Conservation (phyloP, 2,329 filamentous ascomycete genomes). For the Diatrype stigma region DNA sequence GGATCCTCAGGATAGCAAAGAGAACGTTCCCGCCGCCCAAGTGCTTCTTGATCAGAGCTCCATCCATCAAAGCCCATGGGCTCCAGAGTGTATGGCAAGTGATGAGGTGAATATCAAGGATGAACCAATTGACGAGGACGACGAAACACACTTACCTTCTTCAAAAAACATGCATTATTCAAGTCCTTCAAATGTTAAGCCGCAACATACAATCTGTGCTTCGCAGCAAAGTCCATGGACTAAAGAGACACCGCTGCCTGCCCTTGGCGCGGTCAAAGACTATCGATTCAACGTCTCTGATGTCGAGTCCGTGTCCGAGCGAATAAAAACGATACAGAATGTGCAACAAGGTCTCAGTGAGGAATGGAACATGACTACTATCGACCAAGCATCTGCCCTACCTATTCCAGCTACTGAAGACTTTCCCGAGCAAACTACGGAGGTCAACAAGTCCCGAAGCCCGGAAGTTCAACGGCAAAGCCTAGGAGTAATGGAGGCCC, state of each 20-base stretch:
- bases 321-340: not conserved
- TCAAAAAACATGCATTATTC: conserved; percentile 1
- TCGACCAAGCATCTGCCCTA: too few species aligned
- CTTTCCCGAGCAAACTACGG: too few species aligned
- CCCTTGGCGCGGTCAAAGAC: not conserved
- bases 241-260: conserved; percentile 5
- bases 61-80: conserved; percentile 25
- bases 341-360: not conserved
- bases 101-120: conserved; percentile 9
- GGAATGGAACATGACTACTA: not conserved
- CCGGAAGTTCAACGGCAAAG: too few species aligned
- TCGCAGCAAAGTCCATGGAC: conserved; percentile 29
- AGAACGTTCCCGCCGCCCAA: not conserved
- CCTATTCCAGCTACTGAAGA: too few species aligned
- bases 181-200: conserved; percentile 6
- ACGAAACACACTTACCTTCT: not conserved
- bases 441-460: too few species aligned
- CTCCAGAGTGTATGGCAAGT: conserved; percentile 6
- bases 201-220: conserved; percentile 11
- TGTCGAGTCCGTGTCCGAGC: not conserved
- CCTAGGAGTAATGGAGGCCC: too few species aligned
- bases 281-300: not conserved
- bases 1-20: conserved; percentile 1
- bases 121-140: conserved; percentile 7
- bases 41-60: not conserved